Evolutionary conservation across 495 filamentous ascomycete species (phyloP), one percentile per base, ranked within the genome.

Genomic region (Neurospora sp.): DNA sequence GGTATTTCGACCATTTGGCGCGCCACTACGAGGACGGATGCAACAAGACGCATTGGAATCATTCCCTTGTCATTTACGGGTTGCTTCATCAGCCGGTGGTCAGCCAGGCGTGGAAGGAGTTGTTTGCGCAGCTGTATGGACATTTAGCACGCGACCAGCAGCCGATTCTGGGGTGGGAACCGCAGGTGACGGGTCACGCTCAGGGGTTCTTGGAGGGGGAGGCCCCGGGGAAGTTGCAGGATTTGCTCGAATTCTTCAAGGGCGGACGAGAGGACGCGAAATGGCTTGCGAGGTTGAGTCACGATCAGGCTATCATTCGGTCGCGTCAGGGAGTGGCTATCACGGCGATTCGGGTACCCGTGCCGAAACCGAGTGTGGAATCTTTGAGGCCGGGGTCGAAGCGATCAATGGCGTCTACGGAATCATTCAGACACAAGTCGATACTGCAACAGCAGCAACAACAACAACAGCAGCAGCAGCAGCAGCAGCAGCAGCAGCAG

Each of bases 1-100:
- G 84, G 40, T 84, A 85, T 74, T 83, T 85, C 72, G 84, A 86
- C 76, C 84, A 86, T 74, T 82, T 86, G 9, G 83, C 84, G 65
- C 77, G 77, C 9, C 84, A 86, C 75, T 86, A 84, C 76, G 84
- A 86, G 53, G 76, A 80, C 38, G 84, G 83, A 37, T 81, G 78
- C 77, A 84, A 81, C 74, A 85, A 85, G 75, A 73, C 75, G 4
- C 82, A 86, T 70, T 86, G 83, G 84, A 81, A 82, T 73, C 84
- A 86, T 73, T 84, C 82, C 2, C 81, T 83, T 40, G 83, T 85
- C 69, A 84, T 86, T 65, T 86, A 86, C 71, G 84, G 83, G 3
- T 77, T 86, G 44, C 80, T 86, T 14, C 84, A 86, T 75, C 84
- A 86, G 75, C 84, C 84, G 14, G 74, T 77, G n/a, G 80, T 86